phyloP scores from a whole-genome alignment of 352 stramenopile species.

The Plasmopara muralis region DNA sequence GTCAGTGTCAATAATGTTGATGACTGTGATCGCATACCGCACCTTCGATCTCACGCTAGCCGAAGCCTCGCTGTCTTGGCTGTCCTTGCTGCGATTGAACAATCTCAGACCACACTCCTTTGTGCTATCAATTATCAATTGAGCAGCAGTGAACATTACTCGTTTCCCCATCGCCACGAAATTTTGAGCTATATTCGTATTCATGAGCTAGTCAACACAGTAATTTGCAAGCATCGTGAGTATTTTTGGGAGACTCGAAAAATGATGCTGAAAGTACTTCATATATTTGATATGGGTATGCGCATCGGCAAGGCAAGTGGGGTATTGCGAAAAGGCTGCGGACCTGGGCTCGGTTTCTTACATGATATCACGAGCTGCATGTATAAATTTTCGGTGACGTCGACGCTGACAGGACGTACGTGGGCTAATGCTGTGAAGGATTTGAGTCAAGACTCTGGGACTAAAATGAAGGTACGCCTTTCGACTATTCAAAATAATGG shows the following conservation, averaged over 20 bases:
- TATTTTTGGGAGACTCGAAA: conserved; percentile 32
- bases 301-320: conserved; percentile 39
- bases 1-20: not conserved
- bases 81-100: conserved; percentile 33
- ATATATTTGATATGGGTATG: conserved; percentile 37
- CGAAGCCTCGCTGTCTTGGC: conserved; percentile 31
- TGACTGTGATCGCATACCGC: conserved; percentile 22
- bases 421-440: conserved; percentile 40
- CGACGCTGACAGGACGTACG: conserved; percentile 17
- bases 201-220: conserved; percentile 24
- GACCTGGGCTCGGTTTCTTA: not conserved
- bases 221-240: conserved; percentile 27
- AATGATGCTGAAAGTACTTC: conserved; percentile 38
- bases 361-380: conserved; percentile 12
- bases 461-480: conserved; percentile 34
- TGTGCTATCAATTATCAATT: conserved; percentile 14
- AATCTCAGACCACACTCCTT: conserved; percentile 30
- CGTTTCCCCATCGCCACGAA: conserved; percentile 25
- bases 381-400: conserved; percentile 22
- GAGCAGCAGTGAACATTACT: not conserved
- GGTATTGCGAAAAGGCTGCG: conserved; percentile 9
- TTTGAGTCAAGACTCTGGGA: conserved; percentile 31
- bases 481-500: not conserved
- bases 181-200: conserved; percentile 28
- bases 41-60: conserved; percentile 27